Evolutionary conservation across 2,329 filamentous ascomycete species (phyloP), one percentile per base, ranked within the genome.

Genomic region (Colletotrichum eremochloae): DNA sequence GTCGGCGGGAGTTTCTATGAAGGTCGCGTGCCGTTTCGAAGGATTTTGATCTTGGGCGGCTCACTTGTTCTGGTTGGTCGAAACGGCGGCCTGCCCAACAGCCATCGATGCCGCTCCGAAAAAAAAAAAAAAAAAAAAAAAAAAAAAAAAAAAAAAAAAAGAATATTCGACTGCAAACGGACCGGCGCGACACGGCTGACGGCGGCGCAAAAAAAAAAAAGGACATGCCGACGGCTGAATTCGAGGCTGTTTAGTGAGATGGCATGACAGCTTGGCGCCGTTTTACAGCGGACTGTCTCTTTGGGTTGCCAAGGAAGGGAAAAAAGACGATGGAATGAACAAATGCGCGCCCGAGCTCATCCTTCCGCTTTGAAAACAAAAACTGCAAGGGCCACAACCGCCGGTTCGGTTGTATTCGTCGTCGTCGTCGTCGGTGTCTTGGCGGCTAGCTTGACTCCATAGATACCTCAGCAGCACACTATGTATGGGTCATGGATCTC

Each of bases 1-100:
- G 38, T n/a, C 36, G 12, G n/a, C 20, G 50, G 65, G 36, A 24
- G 29, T 9, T 31, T 2, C 18, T 15, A 53, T 18, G 8, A 61
- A 61, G 62, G 67, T 48, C 63, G 63, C 56, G 56, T 71, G 63
- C 63, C 40, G 31, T 60, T n/a, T 24, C n/a, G 20, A 5, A 15
- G 20, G 20, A 38, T 40, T 14, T 12, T n/a, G 3, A 7, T 40
- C 12, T 3, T 36, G 62, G 55, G 11, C 64, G 42, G 61, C 20
- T 31, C 24, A 38, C 56, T 60, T 38, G 46, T 57, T 57, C 24
- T 40, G 15, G 40, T 66, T 33, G 14, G 24, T 15, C 33, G 36
- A 24, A 55, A 46, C 52, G 38, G 63, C 44, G 29, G 14, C 48
- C 24, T 2, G 8, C 42, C 42, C 42, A 11, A n/a, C 48, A 29